phyloP scores from a whole-genome alignment of 768 basidiomycete genomes.

The Amanita muscaria region DNA sequence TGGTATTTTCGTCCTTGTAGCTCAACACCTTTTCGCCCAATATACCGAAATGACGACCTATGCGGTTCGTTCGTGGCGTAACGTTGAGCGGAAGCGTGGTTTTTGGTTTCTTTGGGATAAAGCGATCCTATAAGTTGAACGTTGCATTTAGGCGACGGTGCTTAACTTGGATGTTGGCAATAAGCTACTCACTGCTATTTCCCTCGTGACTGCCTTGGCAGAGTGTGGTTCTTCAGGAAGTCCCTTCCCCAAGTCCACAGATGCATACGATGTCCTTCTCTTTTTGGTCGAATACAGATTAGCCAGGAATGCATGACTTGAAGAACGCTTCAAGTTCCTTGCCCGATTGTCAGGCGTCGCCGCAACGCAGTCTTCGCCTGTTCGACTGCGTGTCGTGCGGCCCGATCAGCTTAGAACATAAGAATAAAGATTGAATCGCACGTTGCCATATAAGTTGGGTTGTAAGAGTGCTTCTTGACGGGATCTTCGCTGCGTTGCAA shows the following conservation, averaged over 20 bases:
- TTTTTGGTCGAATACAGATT: conserved; percentile 14
- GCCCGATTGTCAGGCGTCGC: conserved; percentile 5
- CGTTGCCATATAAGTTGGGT: conserved; percentile 6
- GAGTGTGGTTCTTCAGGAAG: conserved; percentile 7
- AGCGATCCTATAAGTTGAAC: conserved; percentile 59
- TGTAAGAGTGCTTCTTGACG: no score
- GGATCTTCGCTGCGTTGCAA: no score
- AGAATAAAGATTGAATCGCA: background rate
- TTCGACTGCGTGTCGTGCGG: background rate
- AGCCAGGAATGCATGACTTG: conserved; percentile 5
- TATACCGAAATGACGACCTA: conserved; percentile 54
- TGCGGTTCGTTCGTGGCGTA: conserved; percentile 61
- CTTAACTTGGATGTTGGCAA: no score
- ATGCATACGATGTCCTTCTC: conserved; percentile 15
- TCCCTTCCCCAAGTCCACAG: conserved; percentile 11
- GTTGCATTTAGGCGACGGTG: no score
- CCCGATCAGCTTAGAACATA: background rate
- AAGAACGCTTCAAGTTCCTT: conserved; percentile 1
- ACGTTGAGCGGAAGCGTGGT: conserved; percentile 44
- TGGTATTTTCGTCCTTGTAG: conserved; percentile 32
- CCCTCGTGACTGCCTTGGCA: conserved; percentile 1
- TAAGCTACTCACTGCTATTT: conserved; percentile 12
- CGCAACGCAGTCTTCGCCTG: conserved; percentile 1
- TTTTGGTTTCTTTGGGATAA: conserved; percentile 46
- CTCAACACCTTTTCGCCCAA: conserved; percentile 46